Conservation (phyloP, 164 flowering plant genomes). For the Saururus chinensis region DNA sequence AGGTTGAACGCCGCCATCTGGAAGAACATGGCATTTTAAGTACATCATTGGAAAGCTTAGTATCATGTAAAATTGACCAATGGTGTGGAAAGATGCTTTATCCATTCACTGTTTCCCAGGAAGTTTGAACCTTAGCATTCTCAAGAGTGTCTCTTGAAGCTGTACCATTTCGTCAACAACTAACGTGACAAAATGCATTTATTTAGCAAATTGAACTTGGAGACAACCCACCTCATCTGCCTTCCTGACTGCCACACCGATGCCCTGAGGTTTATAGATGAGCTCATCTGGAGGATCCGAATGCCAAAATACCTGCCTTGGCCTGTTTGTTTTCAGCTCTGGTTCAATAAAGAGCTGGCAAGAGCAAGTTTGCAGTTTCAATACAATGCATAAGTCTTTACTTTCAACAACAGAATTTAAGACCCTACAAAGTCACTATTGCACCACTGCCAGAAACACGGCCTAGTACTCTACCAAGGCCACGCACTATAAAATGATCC, state of each 20-base stretch:
- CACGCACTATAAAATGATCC: not conserved
- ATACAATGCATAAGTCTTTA: too few species aligned
- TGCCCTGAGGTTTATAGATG: constrained; percentile 63
- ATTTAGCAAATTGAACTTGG: not conserved
- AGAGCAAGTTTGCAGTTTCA: constrained; percentile 2
- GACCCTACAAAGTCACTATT: not conserved
- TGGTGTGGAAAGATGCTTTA: not conserved
- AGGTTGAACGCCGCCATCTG: constrained; percentile 92
- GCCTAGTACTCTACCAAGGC: not conserved
- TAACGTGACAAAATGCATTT: not conserved
- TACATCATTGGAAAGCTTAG: too few species aligned
- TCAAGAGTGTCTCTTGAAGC: too few species aligned
- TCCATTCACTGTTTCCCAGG: not conserved
- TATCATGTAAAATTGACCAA: not conserved
- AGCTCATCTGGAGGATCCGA: constrained; percentile 66
- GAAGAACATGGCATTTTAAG: not conserved
- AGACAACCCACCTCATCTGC: constrained; percentile 64
- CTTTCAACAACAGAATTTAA: not conserved
- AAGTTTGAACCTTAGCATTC: too few species aligned
- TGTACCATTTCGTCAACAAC: too few species aligned
- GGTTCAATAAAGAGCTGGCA: constrained; percentile 85
- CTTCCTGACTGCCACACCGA: constrained; percentile 56
- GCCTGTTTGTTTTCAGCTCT: constrained; percentile 65
- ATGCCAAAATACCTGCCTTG: constrained; percentile 40
- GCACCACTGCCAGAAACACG: not conserved